Percentiles rank a stretch among this genome's conserved stretches.
phyloP scores from a whole-genome alignment of 495 filamentous ascomycete species.

The Penicillium coprophilum region DNA sequence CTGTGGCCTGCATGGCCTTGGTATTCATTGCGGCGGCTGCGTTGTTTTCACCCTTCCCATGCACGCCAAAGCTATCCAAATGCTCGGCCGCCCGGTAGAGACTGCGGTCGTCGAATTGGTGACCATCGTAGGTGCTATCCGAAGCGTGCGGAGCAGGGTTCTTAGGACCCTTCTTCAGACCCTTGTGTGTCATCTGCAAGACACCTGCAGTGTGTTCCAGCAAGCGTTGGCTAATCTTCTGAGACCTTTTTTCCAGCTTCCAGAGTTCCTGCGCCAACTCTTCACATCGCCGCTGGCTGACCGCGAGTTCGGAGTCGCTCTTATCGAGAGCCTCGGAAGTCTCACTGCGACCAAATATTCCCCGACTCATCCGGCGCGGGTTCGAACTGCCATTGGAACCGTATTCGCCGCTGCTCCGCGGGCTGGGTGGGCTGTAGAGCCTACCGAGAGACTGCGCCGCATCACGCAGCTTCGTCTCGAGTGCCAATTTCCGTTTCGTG shows the following conservation, averaged over 20 bases:
- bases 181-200: constrained; percentile 80
- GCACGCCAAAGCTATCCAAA: constrained; percentile 53
- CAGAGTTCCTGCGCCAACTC: constrained; percentile 79
- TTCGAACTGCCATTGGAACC: constrained; percentile 30
- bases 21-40: constrained; percentile 22
- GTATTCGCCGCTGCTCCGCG: constrained; percentile 36
- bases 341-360: constrained; percentile 49
- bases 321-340: constrained; percentile 39
- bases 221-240: constrained; percentile 68
- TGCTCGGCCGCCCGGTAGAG: constrained; percentile 72
- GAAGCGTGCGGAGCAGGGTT: constrained; percentile 59
- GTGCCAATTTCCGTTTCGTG: constrained; percentile 75
- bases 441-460: constrained; percentile 82
- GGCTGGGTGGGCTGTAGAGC: constrained; percentile 62
- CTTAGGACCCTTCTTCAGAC: constrained; percentile 49
- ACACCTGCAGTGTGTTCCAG: constrained; percentile 92
- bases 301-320: constrained; percentile 71
- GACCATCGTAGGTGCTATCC: constrained; percentile 63
- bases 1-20: constrained; percentile 56
- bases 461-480: constrained; percentile 92
- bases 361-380: constrained; percentile 42
- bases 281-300: constrained; percentile 79
- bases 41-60: constrained; percentile 22
- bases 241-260: constrained; percentile 67
- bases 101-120: constrained; percentile 76